Conservation (phyloP, 2,329 filamentous ascomycete species). For the Trichoderma sp. region DNA sequence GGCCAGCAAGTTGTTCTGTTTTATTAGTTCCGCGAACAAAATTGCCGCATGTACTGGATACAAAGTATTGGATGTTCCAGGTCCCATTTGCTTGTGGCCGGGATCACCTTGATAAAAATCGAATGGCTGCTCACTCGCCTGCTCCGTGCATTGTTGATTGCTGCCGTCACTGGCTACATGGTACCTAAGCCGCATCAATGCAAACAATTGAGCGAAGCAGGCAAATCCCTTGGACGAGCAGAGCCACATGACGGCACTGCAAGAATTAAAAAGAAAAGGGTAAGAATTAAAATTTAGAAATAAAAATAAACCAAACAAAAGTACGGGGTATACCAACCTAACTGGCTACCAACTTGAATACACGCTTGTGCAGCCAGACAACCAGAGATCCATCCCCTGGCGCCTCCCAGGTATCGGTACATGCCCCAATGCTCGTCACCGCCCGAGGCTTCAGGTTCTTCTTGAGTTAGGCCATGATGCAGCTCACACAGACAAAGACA, state of each 20-base stretch:
- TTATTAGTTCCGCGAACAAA: not conserved
- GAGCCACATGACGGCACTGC: not conserved
- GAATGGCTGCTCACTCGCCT: not conserved
- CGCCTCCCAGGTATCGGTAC: not conserved
- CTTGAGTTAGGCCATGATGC: not conserved
- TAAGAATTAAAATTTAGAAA: not conserved
- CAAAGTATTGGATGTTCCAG: not conserved
- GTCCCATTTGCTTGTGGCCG: not conserved
- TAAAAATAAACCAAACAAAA: not conserved
- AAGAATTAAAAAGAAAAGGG: not conserved
- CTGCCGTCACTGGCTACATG: not conserved
- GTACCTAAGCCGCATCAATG: too few relatives aligned
- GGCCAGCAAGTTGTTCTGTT: not conserved
- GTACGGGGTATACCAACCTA: not conserved
- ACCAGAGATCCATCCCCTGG: not conserved
- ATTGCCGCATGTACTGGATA: not conserved
- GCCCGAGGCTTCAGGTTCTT: not conserved
- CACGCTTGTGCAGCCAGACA: not conserved
- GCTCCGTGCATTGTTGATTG: not conserved
- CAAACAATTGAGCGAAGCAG: not conserved
- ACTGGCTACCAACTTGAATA: not conserved
- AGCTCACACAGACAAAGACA: not conserved
- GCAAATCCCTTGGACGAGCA: not conserved
- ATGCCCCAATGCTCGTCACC: not conserved
- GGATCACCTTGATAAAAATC: not conserved